phyloP scores from a whole-genome alignment of 371 early-diverging fungal genomes.

The Mucor circinelloides region DNA sequence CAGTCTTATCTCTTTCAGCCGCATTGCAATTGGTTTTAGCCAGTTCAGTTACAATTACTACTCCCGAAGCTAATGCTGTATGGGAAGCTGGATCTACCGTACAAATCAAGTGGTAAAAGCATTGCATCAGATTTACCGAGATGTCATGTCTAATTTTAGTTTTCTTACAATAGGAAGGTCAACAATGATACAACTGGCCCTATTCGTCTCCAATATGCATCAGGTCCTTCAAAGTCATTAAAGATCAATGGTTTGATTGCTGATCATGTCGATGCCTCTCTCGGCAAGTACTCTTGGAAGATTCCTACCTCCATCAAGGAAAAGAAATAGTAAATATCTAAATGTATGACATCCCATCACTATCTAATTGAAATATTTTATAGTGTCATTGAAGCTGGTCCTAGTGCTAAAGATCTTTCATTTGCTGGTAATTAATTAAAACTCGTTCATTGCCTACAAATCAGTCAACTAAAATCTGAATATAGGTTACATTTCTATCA shows the following conservation, averaged over 20 bases:
- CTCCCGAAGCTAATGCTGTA: slow-evolving; percentile 33
- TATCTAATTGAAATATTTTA: not conserved
- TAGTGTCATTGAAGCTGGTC: slow-evolving; percentile 49
- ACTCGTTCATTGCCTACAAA: slow-evolving; percentile 1
- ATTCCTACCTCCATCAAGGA: slow-evolving; percentile 36
- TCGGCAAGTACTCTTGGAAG: slow-evolving; percentile 44
- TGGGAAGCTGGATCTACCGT: slow-evolving; percentile 40
- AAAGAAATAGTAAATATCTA: slow-evolving; percentile 30
- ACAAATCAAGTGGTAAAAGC: slow-evolving; percentile 39
- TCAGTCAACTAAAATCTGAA: not conserved
- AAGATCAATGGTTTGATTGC: slow-evolving; percentile 42
- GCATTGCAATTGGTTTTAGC: slow-evolving; percentile 24
- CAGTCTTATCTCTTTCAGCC: slow-evolving; percentile 17
- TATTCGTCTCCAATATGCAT: slow-evolving; percentile 43
- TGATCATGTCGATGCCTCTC: slow-evolving; percentile 25
- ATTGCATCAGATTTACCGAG: not conserved
- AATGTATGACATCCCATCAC: not conserved
- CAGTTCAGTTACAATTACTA: slow-evolving; percentile 30
- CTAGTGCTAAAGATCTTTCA: slow-evolving; percentile 40
- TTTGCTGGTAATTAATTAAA: slow-evolving; percentile 39
- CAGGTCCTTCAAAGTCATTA: slow-evolving; percentile 43
- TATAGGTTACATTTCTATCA: slow-evolving; percentile 12
- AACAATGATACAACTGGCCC: slow-evolving; percentile 7
- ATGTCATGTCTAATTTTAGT: not conserved
- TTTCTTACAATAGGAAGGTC: slow-evolving; percentile 16